Conservation (phyloP, 2,329 filamentous ascomycete species). For the Aureobasidium sp. region DNA sequence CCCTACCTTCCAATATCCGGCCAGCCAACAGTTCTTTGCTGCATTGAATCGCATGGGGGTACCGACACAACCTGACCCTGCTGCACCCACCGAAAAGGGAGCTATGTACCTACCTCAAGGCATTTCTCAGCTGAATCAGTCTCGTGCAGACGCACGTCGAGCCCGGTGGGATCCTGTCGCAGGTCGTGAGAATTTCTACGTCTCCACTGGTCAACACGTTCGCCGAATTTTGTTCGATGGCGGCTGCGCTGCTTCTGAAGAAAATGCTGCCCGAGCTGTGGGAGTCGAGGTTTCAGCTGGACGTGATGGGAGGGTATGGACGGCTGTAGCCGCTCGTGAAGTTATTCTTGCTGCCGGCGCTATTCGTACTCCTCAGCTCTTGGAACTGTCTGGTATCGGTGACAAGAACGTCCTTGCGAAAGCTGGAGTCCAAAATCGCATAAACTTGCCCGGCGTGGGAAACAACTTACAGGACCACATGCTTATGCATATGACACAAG, state of each 20-base stretch:
- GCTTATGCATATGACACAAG: constrained; percentile 16
- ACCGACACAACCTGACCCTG: constrained; percentile 29
- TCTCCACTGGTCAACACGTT: constrained; percentile 29
- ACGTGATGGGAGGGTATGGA: constrained; percentile 1
- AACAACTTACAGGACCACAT: constrained; percentile 17
- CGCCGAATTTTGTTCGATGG: constrained; percentile 27
- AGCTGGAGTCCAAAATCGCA: constrained; percentile 30
- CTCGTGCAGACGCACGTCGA: constrained; percentile 32
- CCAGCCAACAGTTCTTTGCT: constrained; percentile 23
- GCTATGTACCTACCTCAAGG: constrained; percentile 30
- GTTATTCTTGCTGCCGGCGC: constrained; percentile 27
- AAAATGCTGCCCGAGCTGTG: constrained; percentile 11
- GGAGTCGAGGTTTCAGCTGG: constrained; percentile 12
- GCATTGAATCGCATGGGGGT: constrained; percentile 31
- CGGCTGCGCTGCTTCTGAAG: constrained; percentile 11
- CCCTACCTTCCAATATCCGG: constrained; percentile 13
- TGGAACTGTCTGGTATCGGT: constrained; percentile 33
- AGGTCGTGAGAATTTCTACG: constrained; percentile 28
- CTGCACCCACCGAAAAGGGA: constrained; percentile 30
- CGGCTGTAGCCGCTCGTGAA: constrained; percentile 18
- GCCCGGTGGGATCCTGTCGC: constrained; percentile 31
- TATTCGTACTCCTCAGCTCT: constrained; percentile 29
- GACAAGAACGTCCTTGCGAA: constrained; percentile 30
- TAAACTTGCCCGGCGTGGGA: constrained; percentile 13
- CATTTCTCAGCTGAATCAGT: constrained; percentile 28